Evolutionary conservation across 345 rosid genomes (phyloP), one percentile per base, ranked within the genome.

Genomic region (Stellera chamaejasme): DNA sequence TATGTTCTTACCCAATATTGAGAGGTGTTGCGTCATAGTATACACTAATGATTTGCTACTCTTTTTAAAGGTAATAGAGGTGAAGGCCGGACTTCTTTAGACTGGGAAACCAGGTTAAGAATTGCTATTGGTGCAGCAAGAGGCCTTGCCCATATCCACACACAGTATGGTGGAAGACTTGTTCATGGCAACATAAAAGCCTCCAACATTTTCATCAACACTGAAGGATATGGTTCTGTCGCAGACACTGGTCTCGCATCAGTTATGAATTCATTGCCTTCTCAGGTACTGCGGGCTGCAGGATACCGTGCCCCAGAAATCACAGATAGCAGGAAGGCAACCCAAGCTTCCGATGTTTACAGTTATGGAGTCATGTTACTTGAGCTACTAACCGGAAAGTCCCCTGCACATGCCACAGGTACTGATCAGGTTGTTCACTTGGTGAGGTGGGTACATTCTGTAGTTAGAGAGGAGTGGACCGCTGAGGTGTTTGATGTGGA

Each of bases 391-490:
- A 93, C 95, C 0, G 96, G 97, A 23, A 89, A 79, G 65, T 87
- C 92, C 23, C 87, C 86, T 2, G 56, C 72, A 19, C 80, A 77
- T 16, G 71, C 80, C 45, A 66, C 81, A 0, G 75, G 70, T 6
- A 76, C 89, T 0, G 84, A 87, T 11, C 90, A 90, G 70, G 75
- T 77, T 26, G 72, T 79, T 66, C 92, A 85, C 72, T 71, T 94
- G 73, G 97, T 83, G 63, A 72, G 93, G 64, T 90, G 99, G 96
- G 99, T 90, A 67, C 82, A 85, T 73, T 87, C 97, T 0, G 97
- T 90, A 14, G 97, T 94, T 25, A 80, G 97, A 59, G 99, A 94
- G 60, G 99, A 94, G 72, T 94, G 99, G 99, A 87, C 97, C 0
- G 99, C 95, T 15, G 97, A 90, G 69, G 99, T 90, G 60, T 94